A percentile compares a stretch with the other conserved stretches of the same genome.
Evolutionary conservation across 2,329 filamentous ascomycete species (phyloP).

Genomic region (Alternaria incomplexa): DNA sequence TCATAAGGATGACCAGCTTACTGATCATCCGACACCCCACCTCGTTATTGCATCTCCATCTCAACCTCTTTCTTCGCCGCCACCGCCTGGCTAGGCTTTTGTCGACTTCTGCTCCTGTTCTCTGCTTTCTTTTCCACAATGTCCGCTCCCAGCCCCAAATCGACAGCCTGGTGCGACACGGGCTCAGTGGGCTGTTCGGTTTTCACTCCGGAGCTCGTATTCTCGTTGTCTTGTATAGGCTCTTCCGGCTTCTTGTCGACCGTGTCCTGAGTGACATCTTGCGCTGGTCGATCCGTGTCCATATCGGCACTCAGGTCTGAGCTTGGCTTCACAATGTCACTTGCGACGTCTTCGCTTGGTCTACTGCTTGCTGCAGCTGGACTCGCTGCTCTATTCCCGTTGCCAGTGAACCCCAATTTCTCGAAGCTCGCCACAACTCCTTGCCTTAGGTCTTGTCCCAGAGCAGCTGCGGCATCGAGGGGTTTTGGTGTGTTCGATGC

Average conservation of each 20-base stretch:
- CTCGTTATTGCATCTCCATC: conserved; percentile 43
- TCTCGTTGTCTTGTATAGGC: not conserved
- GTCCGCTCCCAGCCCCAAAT: conserved; percentile 9
- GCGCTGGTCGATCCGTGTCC: not conserved
- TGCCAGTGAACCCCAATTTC: conserved; percentile 32
- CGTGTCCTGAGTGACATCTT: not conserved
- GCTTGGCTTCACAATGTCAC: conserved; percentile 16
- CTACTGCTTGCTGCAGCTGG: conserved; percentile 17
- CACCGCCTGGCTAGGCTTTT: conserved; percentile 23
- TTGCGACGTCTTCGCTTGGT: conserved; percentile 16
- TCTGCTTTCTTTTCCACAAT: conserved; percentile 12
- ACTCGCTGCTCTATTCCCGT: conserved; percentile 21
- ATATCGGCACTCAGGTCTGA: conserved; percentile 4
- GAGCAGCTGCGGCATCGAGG: conserved; percentile 34
- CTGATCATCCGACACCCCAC: not conserved
- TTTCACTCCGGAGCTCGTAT: not conserved
- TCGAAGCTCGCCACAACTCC: conserved; percentile 41
- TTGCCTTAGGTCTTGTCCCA: conserved; percentile 38
- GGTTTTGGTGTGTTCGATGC: conserved; percentile 20
- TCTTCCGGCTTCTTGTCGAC: not conserved
- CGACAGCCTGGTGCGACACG: not conserved
- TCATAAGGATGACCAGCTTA: not conserved
- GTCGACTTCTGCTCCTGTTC: conserved; percentile 22
- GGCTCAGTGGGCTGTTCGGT: not conserved
- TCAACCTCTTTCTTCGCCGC: conserved; percentile 37